phyloP scores from a whole-genome alignment of 208 protist genomes.

The Leishmania major region DNA sequence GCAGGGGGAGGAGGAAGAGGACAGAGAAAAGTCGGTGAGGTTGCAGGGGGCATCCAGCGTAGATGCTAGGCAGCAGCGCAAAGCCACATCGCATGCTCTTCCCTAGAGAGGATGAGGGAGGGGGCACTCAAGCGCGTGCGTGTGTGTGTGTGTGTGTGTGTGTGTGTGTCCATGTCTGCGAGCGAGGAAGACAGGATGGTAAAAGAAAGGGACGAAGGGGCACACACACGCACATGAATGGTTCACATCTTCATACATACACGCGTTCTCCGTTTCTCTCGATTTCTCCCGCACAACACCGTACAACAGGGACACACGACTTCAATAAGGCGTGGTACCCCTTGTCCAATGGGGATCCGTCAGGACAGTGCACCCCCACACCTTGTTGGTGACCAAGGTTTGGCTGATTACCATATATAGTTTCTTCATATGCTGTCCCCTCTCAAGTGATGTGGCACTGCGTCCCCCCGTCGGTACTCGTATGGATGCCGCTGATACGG shows the following conservation, averaged over 20 bases:
- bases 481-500: not conserved
- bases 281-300: not conserved
- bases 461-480: not conserved
- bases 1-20: conserved; percentile 2
- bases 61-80: not conserved
- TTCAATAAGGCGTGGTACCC: not conserved
- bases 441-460: not conserved
- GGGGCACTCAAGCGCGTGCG: not conserved
- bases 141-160: conserved; percentile 2
- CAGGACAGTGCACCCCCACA: not conserved
- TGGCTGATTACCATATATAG: not conserved
- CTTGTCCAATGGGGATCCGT: not conserved
- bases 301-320: not conserved
- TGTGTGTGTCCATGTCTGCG: not conserved
- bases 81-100: not conserved
- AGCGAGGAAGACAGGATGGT: not conserved
- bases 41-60: not conserved
- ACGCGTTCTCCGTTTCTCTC: not conserved
- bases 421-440: not conserved
- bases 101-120: not conserved
- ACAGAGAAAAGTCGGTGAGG: not conserved
- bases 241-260: not conserved
- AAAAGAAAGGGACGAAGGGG: not conserved
- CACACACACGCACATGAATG: conserved; percentile 5
- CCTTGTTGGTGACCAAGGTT: not conserved